Conservation (phyloP, 331 rosid species). For the Saraca asoca region DNA sequence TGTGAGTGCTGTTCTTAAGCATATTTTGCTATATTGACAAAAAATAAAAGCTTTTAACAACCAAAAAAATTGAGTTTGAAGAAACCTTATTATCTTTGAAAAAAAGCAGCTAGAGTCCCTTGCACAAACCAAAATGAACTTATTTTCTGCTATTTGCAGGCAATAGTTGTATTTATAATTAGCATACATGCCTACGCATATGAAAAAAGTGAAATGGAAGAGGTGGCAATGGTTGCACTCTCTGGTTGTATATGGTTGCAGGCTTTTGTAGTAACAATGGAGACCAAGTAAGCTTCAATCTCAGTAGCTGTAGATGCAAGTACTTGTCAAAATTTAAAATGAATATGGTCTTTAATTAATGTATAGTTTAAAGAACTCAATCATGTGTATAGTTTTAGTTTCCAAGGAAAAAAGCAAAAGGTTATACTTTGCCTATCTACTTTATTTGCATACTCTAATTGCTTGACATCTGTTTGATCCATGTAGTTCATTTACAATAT, state of each 20-base stretch:
- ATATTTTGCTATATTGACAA: conserved; percentile 1
- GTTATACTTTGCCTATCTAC: neutral
- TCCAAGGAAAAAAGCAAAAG: neutral
- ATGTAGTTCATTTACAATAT: conserved; percentile 78
- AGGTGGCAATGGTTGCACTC: conserved; percentile 86
- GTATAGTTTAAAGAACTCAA: conserved; percentile 17
- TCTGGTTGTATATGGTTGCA: conserved; percentile 97
- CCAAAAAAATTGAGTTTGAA: too few species aligned
- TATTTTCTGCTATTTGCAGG: conserved; percentile 51
- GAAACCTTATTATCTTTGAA: conserved; percentile 16
- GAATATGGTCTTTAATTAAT: conserved; percentile 8
- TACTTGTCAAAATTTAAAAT: conserved; percentile 11
- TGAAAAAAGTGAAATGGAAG: conserved; percentile 89
- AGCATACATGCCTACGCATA: conserved; percentile 83
- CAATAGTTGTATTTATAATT: conserved; percentile 73
- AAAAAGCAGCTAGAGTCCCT: conserved; percentile 11
- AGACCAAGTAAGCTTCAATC: conserved; percentile 75
- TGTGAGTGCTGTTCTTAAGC: conserved; percentile 52
- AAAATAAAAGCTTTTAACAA: conserved; percentile 11
- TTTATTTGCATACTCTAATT: conserved; percentile 21
- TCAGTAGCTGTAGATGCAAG: conserved; percentile 10
- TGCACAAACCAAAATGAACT: conserved; percentile 3
- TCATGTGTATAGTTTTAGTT: conserved; percentile 10
- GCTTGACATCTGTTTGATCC: conserved; percentile 39
- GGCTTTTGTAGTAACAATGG: conserved; percentile 81